Base-by-base conservation (phyloP, 129 eudicot genomes). In the Flaveria sonorensis region DNA sequence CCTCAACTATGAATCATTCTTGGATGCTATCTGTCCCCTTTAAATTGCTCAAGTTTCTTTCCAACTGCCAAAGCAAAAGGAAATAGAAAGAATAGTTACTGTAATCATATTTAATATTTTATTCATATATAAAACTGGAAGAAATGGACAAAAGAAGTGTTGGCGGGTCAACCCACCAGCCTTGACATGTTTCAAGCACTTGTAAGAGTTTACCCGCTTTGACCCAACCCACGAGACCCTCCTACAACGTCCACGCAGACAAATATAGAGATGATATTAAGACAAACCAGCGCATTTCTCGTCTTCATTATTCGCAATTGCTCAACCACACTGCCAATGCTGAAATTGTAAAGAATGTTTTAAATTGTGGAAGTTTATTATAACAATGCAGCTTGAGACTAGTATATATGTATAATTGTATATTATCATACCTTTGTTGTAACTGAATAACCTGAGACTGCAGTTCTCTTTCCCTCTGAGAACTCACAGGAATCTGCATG, bases 321-420 rank as follows among this genome's bases (percentile, higher is more conserved):
- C 74, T 94, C 98, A 15, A 91, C 97, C 61, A 91, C 77, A 72
- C 92, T 89, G 73, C 93, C 96, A 75, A 91, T 81, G 78, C 98
- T 93, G 96, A 83, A 82, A 75, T 79, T 20, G 36, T 75, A 74
- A 78, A 68, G 11, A n/a, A 59, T 62, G 23, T 57, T 30, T 57
- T 47, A 51, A 21, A 47, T 64, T 66, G 9, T 15, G 66, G 21
- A 60, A 14, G 4, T 69, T 67, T 45, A 43, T 30, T 57, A 45
- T 39, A 60, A 77, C 26, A 21, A 45, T 28, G 80, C 68, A 66
- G 7, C 36, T 62, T 52, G 40, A 43, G 45, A 61, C 42, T 6
- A 61, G n/a, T 43, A 48, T 36, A 36, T 36, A 36, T 36, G 40
- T 4, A 36, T 19, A 19, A 32, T 15, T 24, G 57, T 16, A 50